A percentile compares a stretch with the other conserved stretches of the same genome.
phyloP scores from a whole-genome alignment of 2,329 filamentous ascomycete genomes.

The Didymella keratinophila region DNA sequence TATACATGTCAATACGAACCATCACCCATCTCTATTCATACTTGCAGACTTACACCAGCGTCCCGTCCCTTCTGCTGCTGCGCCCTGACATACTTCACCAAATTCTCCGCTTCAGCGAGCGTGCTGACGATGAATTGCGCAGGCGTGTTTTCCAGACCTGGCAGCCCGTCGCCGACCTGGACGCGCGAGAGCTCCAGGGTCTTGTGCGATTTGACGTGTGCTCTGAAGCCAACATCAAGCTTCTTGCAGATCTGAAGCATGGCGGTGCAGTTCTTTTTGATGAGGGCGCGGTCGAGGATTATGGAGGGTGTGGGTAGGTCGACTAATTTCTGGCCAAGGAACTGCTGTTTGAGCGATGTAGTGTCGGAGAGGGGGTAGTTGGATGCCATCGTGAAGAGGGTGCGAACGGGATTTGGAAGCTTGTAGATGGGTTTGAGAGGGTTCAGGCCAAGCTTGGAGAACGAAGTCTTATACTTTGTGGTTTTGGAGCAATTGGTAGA shows the following conservation, averaged over 20 bases:
- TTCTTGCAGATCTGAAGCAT: slow-evolving; percentile 72
- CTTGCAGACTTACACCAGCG: slow-evolving; percentile 63
- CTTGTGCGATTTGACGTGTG: slow-evolving; percentile 88
- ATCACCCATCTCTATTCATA: neutral
- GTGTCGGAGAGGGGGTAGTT: slow-evolving; percentile 31
- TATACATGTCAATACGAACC: slow-evolving; percentile 34
- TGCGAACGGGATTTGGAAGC: neutral
- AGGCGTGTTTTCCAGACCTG: slow-evolving; percentile 58
- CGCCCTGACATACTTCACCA: slow-evolving; percentile 67
- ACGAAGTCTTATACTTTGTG: neutral
- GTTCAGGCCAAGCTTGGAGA: neutral
- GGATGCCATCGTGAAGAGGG: slow-evolving; percentile 9
- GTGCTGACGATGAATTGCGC: slow-evolving; percentile 72
- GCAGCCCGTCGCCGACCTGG: slow-evolving; percentile 66
- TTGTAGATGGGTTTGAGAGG: neutral
- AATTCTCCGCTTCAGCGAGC: slow-evolving; percentile 73
- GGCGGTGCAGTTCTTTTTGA: slow-evolving; percentile 71
- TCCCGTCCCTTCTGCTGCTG: slow-evolving; percentile 62
- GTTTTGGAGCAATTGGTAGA: neutral
- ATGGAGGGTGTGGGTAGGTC: slow-evolving; percentile 71
- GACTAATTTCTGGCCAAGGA: slow-evolving; percentile 66
- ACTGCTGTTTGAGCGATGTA: slow-evolving; percentile 42
- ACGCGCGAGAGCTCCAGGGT: slow-evolving; percentile 71
- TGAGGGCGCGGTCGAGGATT: slow-evolving; percentile 71
- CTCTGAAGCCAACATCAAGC: slow-evolving; percentile 72